These are phyloP conservation scores for Solanum pennellii DNA, from an alignment of 257 asterid species.

Conservation along the genomic window DNA sequence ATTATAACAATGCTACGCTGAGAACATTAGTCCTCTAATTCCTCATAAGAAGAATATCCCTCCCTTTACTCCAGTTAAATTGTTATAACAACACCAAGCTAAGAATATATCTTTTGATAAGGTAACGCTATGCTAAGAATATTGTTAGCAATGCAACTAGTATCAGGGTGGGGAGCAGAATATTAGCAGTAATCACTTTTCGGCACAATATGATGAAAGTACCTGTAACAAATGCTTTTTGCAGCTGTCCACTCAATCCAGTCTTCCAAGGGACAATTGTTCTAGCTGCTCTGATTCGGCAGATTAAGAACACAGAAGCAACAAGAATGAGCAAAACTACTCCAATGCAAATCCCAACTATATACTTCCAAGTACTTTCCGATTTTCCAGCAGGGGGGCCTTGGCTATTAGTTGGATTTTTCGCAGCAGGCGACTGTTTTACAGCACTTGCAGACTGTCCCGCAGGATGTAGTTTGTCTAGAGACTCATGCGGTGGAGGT, in stretches of 20 bases:
- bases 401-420: conserved; percentile 2
- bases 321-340: conserved; percentile 28
- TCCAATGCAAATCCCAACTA: conserved; percentile 28
- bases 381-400: conserved; percentile 6
- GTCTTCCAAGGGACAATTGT: conserved; percentile 77
- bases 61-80: background rate
- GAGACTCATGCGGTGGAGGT: conserved; percentile 4
- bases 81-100: background rate
- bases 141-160: background rate
- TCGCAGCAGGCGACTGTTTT: background rate
- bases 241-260: conserved; percentile 94
- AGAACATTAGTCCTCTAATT: background rate
- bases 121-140: background rate
- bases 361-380: conserved; percentile 26
- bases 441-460: background rate
- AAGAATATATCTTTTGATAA: background rate
- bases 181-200: background rate
- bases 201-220: background rate
- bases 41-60: background rate
- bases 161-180: background rate
- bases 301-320: conserved; percentile 19
- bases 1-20: background rate
- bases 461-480: background rate
- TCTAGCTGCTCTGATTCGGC: conserved; percentile 51
- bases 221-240: conserved; percentile 87